Conservation (phyloP, 257 asterid genomes). For the Nicotiana tabacum region DNA sequence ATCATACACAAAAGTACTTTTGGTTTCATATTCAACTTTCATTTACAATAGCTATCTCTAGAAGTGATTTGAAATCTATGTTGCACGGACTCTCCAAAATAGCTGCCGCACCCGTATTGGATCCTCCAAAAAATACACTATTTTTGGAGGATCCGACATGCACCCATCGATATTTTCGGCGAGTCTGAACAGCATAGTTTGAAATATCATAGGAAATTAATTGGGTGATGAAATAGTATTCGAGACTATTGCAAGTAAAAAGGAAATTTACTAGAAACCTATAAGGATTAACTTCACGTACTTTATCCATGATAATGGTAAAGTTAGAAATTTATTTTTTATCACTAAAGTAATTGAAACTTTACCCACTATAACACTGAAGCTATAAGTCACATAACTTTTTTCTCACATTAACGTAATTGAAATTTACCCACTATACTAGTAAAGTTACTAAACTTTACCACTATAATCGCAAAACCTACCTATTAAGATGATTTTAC, state of each 20-base stretch:
- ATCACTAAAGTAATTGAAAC: too few relatives aligned
- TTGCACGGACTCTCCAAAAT: too few relatives aligned
- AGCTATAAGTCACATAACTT: neutral
- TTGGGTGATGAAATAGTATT: neutral
- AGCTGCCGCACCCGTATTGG: too few relatives aligned
- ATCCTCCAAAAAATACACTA: too few relatives aligned
- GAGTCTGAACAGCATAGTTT: neutral
- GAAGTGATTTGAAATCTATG: neutral
- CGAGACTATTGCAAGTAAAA: neutral
- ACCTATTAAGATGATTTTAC: neutral
- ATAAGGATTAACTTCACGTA: neutral
- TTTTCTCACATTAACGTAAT: too few relatives aligned
- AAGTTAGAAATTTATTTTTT: too few relatives aligned
- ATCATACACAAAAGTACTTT: too few relatives aligned
- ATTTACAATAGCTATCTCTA: slow-evolving; percentile 18
- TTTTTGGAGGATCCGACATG: too few relatives aligned
- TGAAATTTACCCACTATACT: too few relatives aligned
- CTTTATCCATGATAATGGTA: neutral
- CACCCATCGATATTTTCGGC: too few relatives aligned
- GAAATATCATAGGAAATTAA: neutral
- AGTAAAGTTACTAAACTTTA: too few relatives aligned
- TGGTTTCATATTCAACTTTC: slow-evolving; percentile 44
- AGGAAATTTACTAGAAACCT: neutral
- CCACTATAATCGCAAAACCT: neutral
- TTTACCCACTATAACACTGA: too few relatives aligned